phyloP scores from a whole-genome alignment of 1,139 yeast species.

The Hemisphaericaspora lyxosophila region DNA sequence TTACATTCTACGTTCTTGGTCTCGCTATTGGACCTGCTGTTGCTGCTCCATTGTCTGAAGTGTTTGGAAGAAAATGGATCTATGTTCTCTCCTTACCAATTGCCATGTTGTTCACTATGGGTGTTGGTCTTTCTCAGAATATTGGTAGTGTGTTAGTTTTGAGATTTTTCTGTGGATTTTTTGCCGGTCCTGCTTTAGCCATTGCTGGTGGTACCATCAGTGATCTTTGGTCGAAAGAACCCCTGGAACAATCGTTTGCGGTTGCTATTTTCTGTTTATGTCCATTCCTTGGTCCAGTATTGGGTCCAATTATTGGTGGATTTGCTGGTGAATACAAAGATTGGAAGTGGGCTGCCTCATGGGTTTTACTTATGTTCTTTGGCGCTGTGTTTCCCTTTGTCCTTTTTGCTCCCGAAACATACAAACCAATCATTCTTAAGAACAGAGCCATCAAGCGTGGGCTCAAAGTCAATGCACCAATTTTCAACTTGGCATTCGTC shows the following conservation, averaged over 20 bases:
- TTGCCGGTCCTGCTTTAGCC: conserved; percentile 83
- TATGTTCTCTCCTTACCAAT: conserved; percentile 61
- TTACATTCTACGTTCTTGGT: conserved; percentile 70
- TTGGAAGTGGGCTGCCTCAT: conserved; percentile 74
- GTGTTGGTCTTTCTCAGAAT: conserved; percentile 64
- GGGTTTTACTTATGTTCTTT: conserved; percentile 73
- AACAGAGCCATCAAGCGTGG: conserved; percentile 62
- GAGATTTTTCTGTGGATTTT: conserved; percentile 76
- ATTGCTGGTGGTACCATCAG: conserved; percentile 85
- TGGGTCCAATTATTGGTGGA: conserved; percentile 83
- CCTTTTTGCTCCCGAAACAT: conserved; percentile 65
- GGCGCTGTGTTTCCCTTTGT: conserved; percentile 65
- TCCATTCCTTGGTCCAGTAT: conserved; percentile 77
- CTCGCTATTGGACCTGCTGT: conserved; percentile 70
- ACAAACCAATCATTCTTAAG: conserved; percentile 58
- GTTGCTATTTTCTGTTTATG: conserved; percentile 69
- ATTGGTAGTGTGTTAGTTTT: conserved; percentile 61
- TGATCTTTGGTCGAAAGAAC: conserved; percentile 61
- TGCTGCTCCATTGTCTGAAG: conserved; percentile 77
- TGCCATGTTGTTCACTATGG: conserved; percentile 74
- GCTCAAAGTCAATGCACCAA: conserved; percentile 39
- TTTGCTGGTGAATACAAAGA: conserved; percentile 66
- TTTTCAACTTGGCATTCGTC: conserved; percentile 18
- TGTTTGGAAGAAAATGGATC: conserved; percentile 68
- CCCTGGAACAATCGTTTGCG: conserved; percentile 64